Base-by-base conservation (phyloP, 139 green algal species). In the Tetratostichococcus sp. region DNA sequence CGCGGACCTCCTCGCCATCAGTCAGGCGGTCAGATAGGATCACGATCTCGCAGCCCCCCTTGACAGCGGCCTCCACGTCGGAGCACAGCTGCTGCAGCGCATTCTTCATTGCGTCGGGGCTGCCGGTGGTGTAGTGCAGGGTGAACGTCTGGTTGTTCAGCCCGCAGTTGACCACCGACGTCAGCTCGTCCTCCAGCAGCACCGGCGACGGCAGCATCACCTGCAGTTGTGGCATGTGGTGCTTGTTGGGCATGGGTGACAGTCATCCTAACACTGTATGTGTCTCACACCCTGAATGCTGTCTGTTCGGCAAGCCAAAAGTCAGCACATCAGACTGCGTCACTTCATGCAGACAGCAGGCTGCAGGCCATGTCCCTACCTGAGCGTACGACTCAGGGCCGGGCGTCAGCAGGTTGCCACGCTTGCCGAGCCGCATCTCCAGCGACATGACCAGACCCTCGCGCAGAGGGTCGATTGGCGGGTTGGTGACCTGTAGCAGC, bases 371-470 rank as follows among this genome's bases (percentile, higher is more conserved):
- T 19, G 75, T 30, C 23, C 73, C n/a, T 50, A 94, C 86, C 90
- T 93, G 91, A 59, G 79, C 78, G 84, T 93, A 94, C 14, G 83
- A 79, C 78, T 91, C 88, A 0, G 77, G 62, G 28, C 85, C 86
- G 2, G 97, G 89, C 69, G 90, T 67, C 58, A 99, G 90, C 82
- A 99, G 84, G 89, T 99, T 99, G 77, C 97, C 96, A 72, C 94
- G 91, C 28, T 82, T 86, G 66, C 96, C 96, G 72, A 99, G 85
- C 16, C 89, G 86, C 88, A 97, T 98, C 80, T 96, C 93, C 81
- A 99, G 87, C 31, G 70, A 89, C 96, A 99, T 99, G 21, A 99
- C 96, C 71, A 99, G 86, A 26, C 96, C 96, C 89, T 99, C 96
- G 57, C 96, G 88, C 72, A 99, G 90, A 2, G 96, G 95, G 86